Evolutionary conservation across 495 filamentous ascomycete species (phyloP).

Genomic region (Rostrohypoxylon terebratum): DNA sequence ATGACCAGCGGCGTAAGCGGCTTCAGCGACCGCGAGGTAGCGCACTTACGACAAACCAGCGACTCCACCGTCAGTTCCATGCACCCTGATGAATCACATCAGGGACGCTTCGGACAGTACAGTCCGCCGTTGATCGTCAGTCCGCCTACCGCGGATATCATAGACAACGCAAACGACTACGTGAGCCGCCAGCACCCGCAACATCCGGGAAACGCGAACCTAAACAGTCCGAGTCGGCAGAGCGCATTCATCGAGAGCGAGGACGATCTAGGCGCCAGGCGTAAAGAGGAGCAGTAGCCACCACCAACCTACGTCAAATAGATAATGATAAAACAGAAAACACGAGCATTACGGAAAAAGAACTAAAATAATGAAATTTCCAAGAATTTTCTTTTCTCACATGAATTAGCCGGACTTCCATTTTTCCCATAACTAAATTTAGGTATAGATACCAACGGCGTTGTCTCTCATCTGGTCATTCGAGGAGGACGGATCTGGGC

Average conservation of each 20-base stretch:
- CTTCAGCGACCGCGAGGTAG: constrained; percentile 55
- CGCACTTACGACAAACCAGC: constrained; percentile 61
- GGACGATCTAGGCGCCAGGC: constrained; percentile 47
- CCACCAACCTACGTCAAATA: neutral
- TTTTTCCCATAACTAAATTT: neutral
- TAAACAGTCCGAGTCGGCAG: constrained; percentile 44
- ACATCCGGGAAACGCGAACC: neutral
- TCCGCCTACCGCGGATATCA: constrained; percentile 42
- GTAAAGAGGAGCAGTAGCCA: neutral
- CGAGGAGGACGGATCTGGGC: neutral
- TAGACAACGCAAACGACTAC: constrained; percentile 44
- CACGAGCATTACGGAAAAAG: neutral
- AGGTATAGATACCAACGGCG: constrained; percentile 31
- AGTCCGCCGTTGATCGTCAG: constrained; percentile 38
- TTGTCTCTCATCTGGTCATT: constrained; percentile 5
- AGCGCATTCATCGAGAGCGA: constrained; percentile 56
- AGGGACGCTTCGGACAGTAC: constrained; percentile 3
- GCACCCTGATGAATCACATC: constrained; percentile 27
- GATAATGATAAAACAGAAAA: neutral
- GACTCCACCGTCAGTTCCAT: constrained; percentile 58
- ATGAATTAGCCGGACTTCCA: neutral
- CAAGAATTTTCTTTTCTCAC: neutral
- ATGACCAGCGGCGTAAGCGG: constrained; percentile 57
- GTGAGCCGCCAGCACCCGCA: constrained; percentile 24
- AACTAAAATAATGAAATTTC: neutral